phyloP scores from a whole-genome alignment of 2,329 filamentous ascomycete genomes.

The Chrysoporthe cubensis region DNA sequence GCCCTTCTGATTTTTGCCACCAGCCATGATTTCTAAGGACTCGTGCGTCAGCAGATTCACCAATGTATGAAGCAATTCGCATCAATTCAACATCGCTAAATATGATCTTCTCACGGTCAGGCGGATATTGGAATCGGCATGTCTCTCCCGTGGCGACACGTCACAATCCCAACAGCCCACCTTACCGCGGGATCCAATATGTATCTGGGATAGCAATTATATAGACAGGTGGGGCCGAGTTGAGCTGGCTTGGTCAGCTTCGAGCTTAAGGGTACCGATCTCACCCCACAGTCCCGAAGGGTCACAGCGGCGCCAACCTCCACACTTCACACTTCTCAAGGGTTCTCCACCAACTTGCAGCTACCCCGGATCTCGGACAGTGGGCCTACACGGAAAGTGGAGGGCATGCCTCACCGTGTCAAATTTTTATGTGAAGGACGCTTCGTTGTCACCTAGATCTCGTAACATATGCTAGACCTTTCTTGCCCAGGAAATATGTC shows the following conservation, averaged over 20 bases:
- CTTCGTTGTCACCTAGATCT: conserved; percentile 11
- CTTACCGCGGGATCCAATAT: background rate
- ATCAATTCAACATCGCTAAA: background rate
- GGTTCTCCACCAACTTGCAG: conserved; percentile 4
- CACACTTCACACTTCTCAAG: background rate
- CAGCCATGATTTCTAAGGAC: background rate
- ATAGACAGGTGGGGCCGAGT: background rate
- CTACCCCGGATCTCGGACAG: conserved; percentile 8
- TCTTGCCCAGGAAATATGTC: conserved; percentile 29
- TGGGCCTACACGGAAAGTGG: background rate
- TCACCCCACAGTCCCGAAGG: conserved; percentile 26
- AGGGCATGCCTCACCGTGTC: background rate
- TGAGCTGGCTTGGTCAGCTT: background rate
- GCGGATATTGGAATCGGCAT: background rate
- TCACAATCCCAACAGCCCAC: background rate
- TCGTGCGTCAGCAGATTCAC: background rate
- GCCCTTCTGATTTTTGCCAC: conserved; percentile 10
- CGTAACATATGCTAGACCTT: conserved; percentile 23
- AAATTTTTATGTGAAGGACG: background rate
- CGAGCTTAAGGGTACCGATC: background rate
- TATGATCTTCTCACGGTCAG: background rate
- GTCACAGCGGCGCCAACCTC: background rate
- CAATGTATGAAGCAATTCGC: background rate
- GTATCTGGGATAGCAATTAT: no score
- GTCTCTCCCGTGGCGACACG: background rate